Base-by-base conservation (phyloP, 805 yeast species). In the Monosporozyma servazzii region DNA sequence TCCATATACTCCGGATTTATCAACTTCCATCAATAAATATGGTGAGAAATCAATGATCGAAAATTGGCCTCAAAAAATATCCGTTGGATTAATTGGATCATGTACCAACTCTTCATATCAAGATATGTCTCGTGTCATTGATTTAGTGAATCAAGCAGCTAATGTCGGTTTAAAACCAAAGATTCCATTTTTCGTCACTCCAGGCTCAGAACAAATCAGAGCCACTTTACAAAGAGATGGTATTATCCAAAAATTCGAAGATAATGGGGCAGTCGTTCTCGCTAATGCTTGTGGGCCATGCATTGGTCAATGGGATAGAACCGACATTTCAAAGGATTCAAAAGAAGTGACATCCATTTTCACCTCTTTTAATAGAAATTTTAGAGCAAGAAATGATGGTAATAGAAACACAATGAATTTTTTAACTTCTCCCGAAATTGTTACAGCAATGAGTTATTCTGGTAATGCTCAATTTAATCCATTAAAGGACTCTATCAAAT, bases 271-370 rank as follows among this genome's bases (percentile, higher is more conserved):
- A 60, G 77, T 80, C 53, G 96, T 91, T 45, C 78, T 91, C 61
- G 96, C 98, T 50, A 91, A 91, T 70, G 99, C 99, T 20, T 91
- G 99, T 78, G 99, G 99, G 60, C 99, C 98, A 65, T 91, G 99
- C 76, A 91, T 91, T 67, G 99, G 99, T 53, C 99, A 91, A 77
- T 91, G 99, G 99, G 96, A 93, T 70, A 86, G 98, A 76, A 77
- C 79, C 58, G 95, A 87, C 66, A 79, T 86, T 44, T 70, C 79
- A 46, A 81, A 81, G 67, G 73, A 76, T 29, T 77, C 84, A 6
- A 74, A 75, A 49, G 88, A 83, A 57, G 76, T 76, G 62, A 90
- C 89, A 71, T 87, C 98, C 50, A 93, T 91, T 60, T 90, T 91
- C 72, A 89, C 98, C 5, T 90, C 97, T 11, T 91, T 90, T 80